Conservation (phyloP, 768 basidiomycete species). For the Podaxis carcinomalis region DNA sequence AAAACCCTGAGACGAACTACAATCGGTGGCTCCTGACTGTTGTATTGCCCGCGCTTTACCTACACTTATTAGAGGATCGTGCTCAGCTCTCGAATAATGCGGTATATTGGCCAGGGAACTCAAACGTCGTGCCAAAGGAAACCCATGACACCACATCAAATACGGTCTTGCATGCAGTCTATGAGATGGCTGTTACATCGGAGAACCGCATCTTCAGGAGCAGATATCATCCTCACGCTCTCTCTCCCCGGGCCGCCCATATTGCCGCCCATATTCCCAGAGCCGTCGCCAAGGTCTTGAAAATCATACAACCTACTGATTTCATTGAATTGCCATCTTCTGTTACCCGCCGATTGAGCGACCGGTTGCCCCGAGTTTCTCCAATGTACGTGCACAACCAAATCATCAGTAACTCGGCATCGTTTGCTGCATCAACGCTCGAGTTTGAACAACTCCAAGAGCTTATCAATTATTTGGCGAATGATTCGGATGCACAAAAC, state of each 20-base stretch:
- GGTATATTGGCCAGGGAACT: conserved; percentile 32
- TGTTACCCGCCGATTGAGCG: neutral
- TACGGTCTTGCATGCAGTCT: conserved; percentile 1
- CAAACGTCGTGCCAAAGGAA: conserved; percentile 13
- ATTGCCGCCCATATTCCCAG: neutral
- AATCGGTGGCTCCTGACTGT: conserved; percentile 38
- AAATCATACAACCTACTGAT: neutral
- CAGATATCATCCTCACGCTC: conserved; percentile 14
- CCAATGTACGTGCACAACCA: conserved; percentile 5
- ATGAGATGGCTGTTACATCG: neutral
- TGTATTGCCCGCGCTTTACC: conserved; percentile 33
- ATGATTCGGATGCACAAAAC: conserved; percentile 9
- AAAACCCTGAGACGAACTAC: conserved; percentile 30
- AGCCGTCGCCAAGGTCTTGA: neutral
- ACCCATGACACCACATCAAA: conserved; percentile 13
- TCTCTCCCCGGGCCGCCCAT: conserved; percentile 1
- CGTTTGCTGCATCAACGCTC: conserved; percentile 17
- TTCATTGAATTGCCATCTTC: neutral
- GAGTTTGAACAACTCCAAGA: conserved; percentile 18
- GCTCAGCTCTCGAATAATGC: conserved; percentile 15
- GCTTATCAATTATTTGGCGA: conserved; percentile 23
- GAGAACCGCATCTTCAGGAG: neutral
- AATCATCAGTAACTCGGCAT: neutral
- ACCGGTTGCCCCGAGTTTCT: neutral
- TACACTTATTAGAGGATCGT: conserved; percentile 30